Evolutionary conservation across 805 yeast species (phyloP).

Genomic region (Ogataea pignaliae): DNA sequence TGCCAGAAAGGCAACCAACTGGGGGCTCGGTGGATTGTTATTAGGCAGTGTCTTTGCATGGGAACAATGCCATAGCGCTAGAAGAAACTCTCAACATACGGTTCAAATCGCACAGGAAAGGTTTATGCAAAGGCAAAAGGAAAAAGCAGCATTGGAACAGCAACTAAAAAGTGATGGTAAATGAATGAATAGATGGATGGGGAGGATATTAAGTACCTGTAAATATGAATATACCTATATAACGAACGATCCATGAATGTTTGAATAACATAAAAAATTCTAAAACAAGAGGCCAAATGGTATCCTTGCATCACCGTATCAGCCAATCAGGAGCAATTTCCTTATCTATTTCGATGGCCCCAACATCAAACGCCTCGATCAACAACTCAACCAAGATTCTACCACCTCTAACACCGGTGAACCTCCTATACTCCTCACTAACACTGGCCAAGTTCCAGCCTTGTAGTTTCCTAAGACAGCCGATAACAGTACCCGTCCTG

Average conservation of each 20-base stretch:
- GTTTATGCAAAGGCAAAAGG: slow-evolving; percentile 28
- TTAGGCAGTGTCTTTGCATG: slow-evolving; percentile 81
- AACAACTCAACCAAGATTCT: slow-evolving; percentile 85
- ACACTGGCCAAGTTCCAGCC: slow-evolving; percentile 97
- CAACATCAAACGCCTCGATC: slow-evolving; percentile 66
- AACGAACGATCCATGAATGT: slow-evolving; percentile 15
- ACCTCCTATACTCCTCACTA: slow-evolving; percentile 89
- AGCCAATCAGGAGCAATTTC: slow-evolving; percentile 47
- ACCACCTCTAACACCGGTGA: slow-evolving; percentile 91
- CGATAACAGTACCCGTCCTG: slow-evolving; percentile 94
- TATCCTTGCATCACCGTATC: slow-evolving; percentile 17
- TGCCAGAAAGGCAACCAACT: slow-evolving; percentile 60
- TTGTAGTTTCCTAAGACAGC: slow-evolving; percentile 86
- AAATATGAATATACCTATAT: neutral
- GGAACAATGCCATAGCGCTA: slow-evolving; percentile 83
- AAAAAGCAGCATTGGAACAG: slow-evolving; percentile 29
- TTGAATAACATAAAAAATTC: slow-evolving; percentile 9
- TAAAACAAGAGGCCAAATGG: neutral
- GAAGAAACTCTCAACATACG: slow-evolving; percentile 61
- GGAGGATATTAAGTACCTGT: neutral
- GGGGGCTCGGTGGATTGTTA: slow-evolving; percentile 78
- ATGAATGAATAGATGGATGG: neutral
- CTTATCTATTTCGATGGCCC: slow-evolving; percentile 37
- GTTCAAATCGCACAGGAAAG: slow-evolving; percentile 64
- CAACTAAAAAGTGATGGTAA: neutral